Conservation (phyloP, 1,284 basidiomycete species). For the Ceratobasidium sp. region DNA sequence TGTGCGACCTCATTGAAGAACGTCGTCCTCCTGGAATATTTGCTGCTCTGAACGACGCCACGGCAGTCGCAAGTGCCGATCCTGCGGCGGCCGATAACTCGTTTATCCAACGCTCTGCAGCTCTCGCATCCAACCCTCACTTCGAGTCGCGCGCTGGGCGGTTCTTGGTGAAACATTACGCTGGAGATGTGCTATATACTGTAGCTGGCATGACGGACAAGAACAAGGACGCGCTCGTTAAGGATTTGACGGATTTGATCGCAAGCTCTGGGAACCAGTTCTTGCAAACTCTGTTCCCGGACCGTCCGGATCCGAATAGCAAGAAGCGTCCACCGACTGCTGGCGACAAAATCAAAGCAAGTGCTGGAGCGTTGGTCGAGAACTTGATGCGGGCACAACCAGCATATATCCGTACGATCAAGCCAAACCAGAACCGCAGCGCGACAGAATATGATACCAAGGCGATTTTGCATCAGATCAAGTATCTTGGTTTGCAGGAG, state of each 20-base stretch:
- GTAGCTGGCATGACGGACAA: constrained; percentile 99
- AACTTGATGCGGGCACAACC: constrained; percentile 97
- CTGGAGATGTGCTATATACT: constrained; percentile 99
- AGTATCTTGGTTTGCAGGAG: constrained; percentile 98
- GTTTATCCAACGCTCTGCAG: constrained; percentile 90
- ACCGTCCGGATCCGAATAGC: constrained; percentile 93
- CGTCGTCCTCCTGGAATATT: constrained; percentile 96
- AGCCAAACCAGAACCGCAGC: constrained; percentile 97
- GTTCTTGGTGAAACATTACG: constrained; percentile 93
- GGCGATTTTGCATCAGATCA: constrained; percentile 97
- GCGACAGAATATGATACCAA: constrained; percentile 92
- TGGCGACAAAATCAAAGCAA: constrained; percentile 97
- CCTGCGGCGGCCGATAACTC: constrained; percentile 96
- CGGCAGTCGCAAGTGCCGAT: constrained; percentile 97
- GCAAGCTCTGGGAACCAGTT: constrained; percentile 82
- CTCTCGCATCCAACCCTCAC: constrained; percentile 82
- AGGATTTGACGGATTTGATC: constrained; percentile 92
- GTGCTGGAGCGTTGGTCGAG: constrained; percentile 93
- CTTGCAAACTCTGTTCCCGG: constrained; percentile 90
- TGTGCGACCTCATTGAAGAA: constrained; percentile 98
- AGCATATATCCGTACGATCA: constrained; percentile 99
- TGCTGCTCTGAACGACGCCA: constrained; percentile 97
- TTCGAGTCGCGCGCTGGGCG: constrained; percentile 92
- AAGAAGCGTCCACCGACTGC: constrained; percentile 99
- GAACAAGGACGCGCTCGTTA: constrained; percentile 97